A percentile compares a stretch with the other conserved stretches of the same genome.
These are phyloP conservation scores for Phytophthora meadii DNA, from an alignment of 352 stramenopile species.

Conservation along the genomic window DNA sequence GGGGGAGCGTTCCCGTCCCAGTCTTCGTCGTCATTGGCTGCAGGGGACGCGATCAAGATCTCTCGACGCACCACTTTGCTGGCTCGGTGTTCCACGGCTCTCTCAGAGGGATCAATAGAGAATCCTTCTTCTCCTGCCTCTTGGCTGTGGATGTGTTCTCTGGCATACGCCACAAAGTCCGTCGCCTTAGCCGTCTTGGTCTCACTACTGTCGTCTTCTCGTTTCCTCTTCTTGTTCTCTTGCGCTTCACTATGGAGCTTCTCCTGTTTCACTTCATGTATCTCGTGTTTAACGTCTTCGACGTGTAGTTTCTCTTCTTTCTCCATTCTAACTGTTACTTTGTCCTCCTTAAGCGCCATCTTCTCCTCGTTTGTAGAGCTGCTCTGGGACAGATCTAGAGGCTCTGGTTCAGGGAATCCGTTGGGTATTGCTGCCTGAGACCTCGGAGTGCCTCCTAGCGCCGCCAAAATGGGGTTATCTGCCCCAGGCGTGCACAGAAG, in stretches of 20 bases:
- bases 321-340: not conserved
- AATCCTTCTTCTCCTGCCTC: constrained; percentile 84
- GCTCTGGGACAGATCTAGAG: constrained; percentile 46
- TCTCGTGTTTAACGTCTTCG: constrained; percentile 4
- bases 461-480: constrained; percentile 72
- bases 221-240: constrained; percentile 38
- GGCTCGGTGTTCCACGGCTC: constrained; percentile 80
- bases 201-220: constrained; percentile 27
- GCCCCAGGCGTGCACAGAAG: constrained; percentile 30
- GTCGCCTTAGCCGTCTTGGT: constrained; percentile 13
- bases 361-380: constrained; percentile 22
- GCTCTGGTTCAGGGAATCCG: constrained; percentile 47
- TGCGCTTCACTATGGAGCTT: constrained; percentile 1
- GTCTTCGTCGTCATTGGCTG: constrained; percentile 80
- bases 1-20: constrained; percentile 52
- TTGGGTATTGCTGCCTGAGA: constrained; percentile 19
- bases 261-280: constrained; percentile 8
- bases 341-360: constrained; percentile 11
- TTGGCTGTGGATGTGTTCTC: constrained; percentile 83
- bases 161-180: constrained; percentile 75
- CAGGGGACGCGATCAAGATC: constrained; percentile 85
- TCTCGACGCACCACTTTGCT: constrained; percentile 87
- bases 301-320: constrained; percentile 13
- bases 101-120: constrained; percentile 86
- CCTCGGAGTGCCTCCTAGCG: constrained; percentile 65